phyloP scores from a whole-genome alignment of 805 yeast species.

The Zygosaccharomyces rouxii region DNA sequence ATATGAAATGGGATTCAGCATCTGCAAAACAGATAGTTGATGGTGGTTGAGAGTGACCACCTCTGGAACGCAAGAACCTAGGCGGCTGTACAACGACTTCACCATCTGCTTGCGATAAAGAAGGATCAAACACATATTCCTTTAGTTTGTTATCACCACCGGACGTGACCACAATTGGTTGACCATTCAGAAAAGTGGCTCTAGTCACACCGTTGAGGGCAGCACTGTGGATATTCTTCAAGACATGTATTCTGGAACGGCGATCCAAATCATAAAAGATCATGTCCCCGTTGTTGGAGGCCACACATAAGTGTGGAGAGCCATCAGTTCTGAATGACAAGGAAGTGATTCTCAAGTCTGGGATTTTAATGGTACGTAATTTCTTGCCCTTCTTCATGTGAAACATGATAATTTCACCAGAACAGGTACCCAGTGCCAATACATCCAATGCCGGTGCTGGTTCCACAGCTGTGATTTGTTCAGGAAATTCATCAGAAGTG shows the following conservation, averaged over 20 bases:
- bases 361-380: slow-evolving; percentile 46
- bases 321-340: slow-evolving; percentile 92
- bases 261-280: slow-evolving; percentile 78
- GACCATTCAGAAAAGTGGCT: slow-evolving; percentile 78
- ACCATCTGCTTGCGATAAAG: slow-evolving; percentile 51
- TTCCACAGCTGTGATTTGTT: slow-evolving; percentile 65
- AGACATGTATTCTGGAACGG: slow-evolving; percentile 67
- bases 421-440: slow-evolving; percentile 68
- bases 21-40: slow-evolving; percentile 70
- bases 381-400: slow-evolving; percentile 62
- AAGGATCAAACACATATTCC: slow-evolving; percentile 92
- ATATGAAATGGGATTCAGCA: slow-evolving; percentile 72
- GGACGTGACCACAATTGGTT: slow-evolving; percentile 80
- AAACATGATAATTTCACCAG: slow-evolving; percentile 62
- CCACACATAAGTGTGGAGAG: slow-evolving; percentile 73
- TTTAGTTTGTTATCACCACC: slow-evolving; percentile 89
- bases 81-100: slow-evolving; percentile 77
- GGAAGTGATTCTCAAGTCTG: slow-evolving; percentile 45
- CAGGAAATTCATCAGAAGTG: slow-evolving; percentile 49
- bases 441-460: slow-evolving; percentile 84
- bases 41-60: slow-evolving; percentile 97
- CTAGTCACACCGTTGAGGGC: slow-evolving; percentile 71
- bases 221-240: slow-evolving; percentile 70
- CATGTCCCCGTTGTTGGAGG: slow-evolving; percentile 74
- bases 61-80: slow-evolving; percentile 84